Evolutionary conservation across 805 yeast genomes (phyloP).

Genomic region (Pichia exigua): DNA sequence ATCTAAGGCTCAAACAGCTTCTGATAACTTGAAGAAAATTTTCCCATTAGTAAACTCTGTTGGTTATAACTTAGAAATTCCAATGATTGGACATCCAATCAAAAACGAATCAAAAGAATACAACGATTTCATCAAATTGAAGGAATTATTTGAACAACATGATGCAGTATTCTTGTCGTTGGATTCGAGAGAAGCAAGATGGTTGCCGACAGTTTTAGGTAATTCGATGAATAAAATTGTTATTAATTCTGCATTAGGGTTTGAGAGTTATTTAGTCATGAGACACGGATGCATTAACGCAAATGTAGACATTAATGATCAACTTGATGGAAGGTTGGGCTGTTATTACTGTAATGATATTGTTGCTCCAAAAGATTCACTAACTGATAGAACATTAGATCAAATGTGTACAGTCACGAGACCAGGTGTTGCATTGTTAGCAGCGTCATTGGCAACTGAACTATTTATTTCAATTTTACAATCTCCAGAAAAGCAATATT

Average conservation of each 20-base stretch:
- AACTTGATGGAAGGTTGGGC: slow-evolving; percentile 48
- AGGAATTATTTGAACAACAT: slow-evolving; percentile 49
- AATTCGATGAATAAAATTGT: slow-evolving; percentile 62
- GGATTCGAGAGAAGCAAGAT: slow-evolving; percentile 93
- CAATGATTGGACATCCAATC: slow-evolving; percentile 93
- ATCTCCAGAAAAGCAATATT: slow-evolving; percentile 43
- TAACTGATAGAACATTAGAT: slow-evolving; percentile 83
- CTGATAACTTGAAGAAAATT: slow-evolving; percentile 57
- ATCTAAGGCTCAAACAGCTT: slow-evolving; percentile 74
- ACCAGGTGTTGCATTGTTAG: slow-evolving; percentile 89
- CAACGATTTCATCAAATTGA: slow-evolving; percentile 45
- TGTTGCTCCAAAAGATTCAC: slow-evolving; percentile 84
- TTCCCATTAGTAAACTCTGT: slow-evolving; percentile 67
- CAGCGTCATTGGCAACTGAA: slow-evolving; percentile 83
- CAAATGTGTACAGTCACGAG: slow-evolving; percentile 99
- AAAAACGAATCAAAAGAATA: slow-evolving; percentile 45
- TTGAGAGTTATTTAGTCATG: slow-evolving; percentile 92
- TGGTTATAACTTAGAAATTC: slow-evolving; percentile 69
- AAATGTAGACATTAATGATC: slow-evolving; percentile 16
- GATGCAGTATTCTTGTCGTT: slow-evolving; percentile 76
- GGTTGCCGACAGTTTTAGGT: slow-evolving; percentile 92
- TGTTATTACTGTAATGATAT: slow-evolving; percentile 96
- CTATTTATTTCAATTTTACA: slow-evolving; percentile 68
- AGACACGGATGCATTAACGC: slow-evolving; percentile 62
- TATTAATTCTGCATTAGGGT: slow-evolving; percentile 90